Evolutionary conservation across 306 rosid genomes (phyloP).

Genomic region (Geum urbanum): DNA sequence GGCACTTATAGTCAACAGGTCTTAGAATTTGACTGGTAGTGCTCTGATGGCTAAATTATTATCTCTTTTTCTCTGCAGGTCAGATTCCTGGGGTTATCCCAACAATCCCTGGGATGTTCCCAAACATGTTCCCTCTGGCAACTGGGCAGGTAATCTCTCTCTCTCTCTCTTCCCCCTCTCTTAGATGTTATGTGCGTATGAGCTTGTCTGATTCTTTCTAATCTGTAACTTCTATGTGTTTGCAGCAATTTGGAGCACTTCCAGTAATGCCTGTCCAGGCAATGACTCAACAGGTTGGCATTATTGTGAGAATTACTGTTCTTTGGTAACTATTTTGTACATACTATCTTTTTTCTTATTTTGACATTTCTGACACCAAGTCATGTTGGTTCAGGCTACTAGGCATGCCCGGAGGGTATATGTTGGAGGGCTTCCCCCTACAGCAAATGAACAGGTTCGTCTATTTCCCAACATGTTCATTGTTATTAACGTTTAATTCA

Average conservation of each 20-base stretch:
- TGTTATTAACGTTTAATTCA: neutral
- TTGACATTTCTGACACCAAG: neutral
- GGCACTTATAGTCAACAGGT: conserved; percentile 22
- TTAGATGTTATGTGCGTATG: neutral
- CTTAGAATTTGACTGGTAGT: conserved; percentile 16
- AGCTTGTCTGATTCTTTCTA: neutral
- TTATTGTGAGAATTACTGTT: neutral
- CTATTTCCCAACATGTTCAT: neutral
- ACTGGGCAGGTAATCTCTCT: conserved; percentile 68
- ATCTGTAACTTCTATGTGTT: conserved; percentile 17
- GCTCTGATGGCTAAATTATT: conserved; percentile 25
- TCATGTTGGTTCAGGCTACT: conserved; percentile 60
- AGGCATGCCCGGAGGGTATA: conserved; percentile 97
- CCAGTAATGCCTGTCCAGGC: conserved; percentile 99
- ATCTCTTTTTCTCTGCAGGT: conserved; percentile 54
- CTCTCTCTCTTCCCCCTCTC: neutral
- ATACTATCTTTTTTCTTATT: neutral
- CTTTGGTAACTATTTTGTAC: neutral
- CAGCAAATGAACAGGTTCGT: conserved; percentile 92
- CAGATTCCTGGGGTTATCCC: conserved; percentile 77
- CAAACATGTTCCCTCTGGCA: conserved; percentile 78
- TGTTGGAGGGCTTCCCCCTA: conserved; percentile 97
- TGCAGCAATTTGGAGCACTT: conserved; percentile 74
- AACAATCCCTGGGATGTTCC: conserved; percentile 86
- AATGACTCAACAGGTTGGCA: conserved; percentile 93